Base-by-base conservation (phyloP, 106 monocot species). In the Agapanthus africanus region DNA sequence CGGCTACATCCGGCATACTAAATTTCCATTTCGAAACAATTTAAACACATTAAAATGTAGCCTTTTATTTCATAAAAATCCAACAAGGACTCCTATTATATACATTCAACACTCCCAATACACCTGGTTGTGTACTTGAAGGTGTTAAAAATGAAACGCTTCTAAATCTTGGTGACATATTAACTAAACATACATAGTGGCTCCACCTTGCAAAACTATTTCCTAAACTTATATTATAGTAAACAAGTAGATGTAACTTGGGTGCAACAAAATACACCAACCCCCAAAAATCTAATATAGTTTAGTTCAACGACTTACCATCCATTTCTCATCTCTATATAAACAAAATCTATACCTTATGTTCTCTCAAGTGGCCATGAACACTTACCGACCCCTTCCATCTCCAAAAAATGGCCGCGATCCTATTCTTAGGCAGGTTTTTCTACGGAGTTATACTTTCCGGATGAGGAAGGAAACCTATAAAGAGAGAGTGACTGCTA, bases 391-490 rank as follows among this genome's bases (percentile, higher is more conserved):
- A 4, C 64, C 23, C 38, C 64, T 64, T 39, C 39, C 64, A 1
- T 25, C 39, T 15, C 34, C 60, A 23, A 61, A 35, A 11, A 4
- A 16, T 6, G 34, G 23, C 25, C 64, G 22, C 39, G 23, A 11
- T 10, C n/a, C n/a, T n/a, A n/a, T n/a, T n/a, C 36, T 34, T 7
- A 16, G 62, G 36, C 62, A 37, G 37, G 64, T 13, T 31, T 64
- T 64, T 3, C 64, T 64, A 9, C 64, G 39, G 38, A 64, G 64
- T 39, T 64, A 64, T 39, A 64, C 64, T 0, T 39, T 64, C 15
- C 39, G 22, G 11, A 23, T 37, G 64, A 37, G 64, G 64, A 39
- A 64, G 64, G n/a, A n/a, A n/a, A 64, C 22, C 64, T 39, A 64
- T 23, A 39, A 11, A 11, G 64, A 64, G 64, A 37, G 64, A 21